These are phyloP conservation scores for Coemansia erecta DNA, from an alignment of 192 early-diverging fungal genomes.

Conservation along the genomic window DNA sequence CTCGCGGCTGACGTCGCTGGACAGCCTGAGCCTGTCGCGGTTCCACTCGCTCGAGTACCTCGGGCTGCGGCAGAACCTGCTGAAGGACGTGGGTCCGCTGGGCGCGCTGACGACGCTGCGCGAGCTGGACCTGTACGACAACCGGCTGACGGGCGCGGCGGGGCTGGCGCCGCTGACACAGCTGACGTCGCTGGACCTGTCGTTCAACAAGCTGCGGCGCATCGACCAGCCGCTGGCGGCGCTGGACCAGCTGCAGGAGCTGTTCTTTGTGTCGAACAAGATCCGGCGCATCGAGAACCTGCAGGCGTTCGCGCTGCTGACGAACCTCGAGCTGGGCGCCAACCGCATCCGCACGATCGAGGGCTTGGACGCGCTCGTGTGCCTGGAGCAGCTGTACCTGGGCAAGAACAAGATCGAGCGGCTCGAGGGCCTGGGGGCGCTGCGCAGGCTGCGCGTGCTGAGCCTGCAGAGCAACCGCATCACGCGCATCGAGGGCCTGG, in stretches of 20 bases:
- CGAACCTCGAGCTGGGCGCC: slow-evolving; percentile 90
- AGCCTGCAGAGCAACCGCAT: slow-evolving; percentile 90
- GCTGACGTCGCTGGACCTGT: slow-evolving; percentile 80
- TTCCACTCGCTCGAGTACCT: slow-evolving; percentile 58
- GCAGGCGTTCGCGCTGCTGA: slow-evolving; percentile 60
- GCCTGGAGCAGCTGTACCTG: slow-evolving; percentile 87
- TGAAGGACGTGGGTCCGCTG: slow-evolving; percentile 67
- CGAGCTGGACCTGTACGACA: slow-evolving; percentile 96
- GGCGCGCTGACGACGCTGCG: slow-evolving; percentile 55
- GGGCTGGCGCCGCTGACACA: slow-evolving; percentile 59
- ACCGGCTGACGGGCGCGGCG: slow-evolving; percentile 76
- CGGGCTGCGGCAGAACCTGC: slow-evolving; percentile 80
- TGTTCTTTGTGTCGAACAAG: slow-evolving; percentile 95
- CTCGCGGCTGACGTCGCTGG: slow-evolving; percentile 26
- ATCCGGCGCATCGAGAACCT: slow-evolving; percentile 81
- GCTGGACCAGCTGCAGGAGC: slow-evolving; percentile 62
- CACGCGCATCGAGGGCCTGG: slow-evolving; percentile 70
- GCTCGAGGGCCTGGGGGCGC: slow-evolving; percentile 64
- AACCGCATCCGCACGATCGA: slow-evolving; percentile 90
- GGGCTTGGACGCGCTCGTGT: slow-evolving; percentile 74
- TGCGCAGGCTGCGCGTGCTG: slow-evolving; percentile 67
- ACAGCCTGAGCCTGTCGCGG: slow-evolving; percentile 20
- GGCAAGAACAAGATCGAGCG: slow-evolving; percentile 96
- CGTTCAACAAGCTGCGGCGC: slow-evolving; percentile 91
- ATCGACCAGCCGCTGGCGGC: slow-evolving; percentile 64